Percentiles rank a stretch among this genome's conserved stretches.
Conservation (phyloP, 106 monocot genomes). For the Ottelia alismoides region DNA sequence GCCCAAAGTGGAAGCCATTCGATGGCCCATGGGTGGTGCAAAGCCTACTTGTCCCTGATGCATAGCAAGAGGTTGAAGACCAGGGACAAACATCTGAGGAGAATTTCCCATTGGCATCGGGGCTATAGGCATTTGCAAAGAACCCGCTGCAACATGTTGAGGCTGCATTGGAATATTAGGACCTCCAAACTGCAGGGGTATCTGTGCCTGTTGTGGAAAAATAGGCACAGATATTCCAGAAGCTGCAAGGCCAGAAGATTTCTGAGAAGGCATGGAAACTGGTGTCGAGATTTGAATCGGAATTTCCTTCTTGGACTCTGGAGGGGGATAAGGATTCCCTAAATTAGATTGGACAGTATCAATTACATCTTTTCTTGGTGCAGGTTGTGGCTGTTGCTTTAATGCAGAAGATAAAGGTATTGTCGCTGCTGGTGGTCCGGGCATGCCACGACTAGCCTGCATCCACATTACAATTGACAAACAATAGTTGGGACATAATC, state of each 20-base stretch:
- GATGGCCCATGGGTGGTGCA: too few species aligned
- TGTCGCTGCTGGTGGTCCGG: constrained; percentile 20
- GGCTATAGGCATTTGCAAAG: too few species aligned
- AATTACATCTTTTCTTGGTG: constrained; percentile 18
- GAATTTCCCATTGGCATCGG: too few species aligned
- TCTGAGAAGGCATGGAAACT: constrained; percentile 9
- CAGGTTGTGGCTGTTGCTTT: constrained; percentile 18
- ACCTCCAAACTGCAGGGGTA: constrained; percentile 56
- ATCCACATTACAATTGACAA: background rate
- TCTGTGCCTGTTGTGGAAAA: constrained; percentile 50
- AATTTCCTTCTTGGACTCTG: constrained; percentile 35
- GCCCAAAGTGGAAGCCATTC: too few species aligned
- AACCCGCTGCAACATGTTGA: constrained; percentile 7
- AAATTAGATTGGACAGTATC: constrained; percentile 13
- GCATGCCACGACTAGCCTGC: constrained; percentile 34
- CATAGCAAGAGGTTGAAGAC: too few species aligned
- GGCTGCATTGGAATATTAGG: constrained; percentile 4
- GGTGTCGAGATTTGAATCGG: constrained; percentile 11
- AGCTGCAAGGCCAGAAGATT: constrained; percentile 24
- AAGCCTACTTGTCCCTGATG: too few species aligned
- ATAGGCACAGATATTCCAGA: constrained; percentile 30
- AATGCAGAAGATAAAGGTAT: constrained; percentile 22
- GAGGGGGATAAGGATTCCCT: constrained; percentile 15
- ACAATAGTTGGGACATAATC: background rate
- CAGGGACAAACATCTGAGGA: too few species aligned